A percentile compares a stretch with the other conserved stretches of the same genome.
Evolutionary conservation across 2,329 filamentous ascomycete species (phyloP).

Genomic region (Hyphodiscus sp.): DNA sequence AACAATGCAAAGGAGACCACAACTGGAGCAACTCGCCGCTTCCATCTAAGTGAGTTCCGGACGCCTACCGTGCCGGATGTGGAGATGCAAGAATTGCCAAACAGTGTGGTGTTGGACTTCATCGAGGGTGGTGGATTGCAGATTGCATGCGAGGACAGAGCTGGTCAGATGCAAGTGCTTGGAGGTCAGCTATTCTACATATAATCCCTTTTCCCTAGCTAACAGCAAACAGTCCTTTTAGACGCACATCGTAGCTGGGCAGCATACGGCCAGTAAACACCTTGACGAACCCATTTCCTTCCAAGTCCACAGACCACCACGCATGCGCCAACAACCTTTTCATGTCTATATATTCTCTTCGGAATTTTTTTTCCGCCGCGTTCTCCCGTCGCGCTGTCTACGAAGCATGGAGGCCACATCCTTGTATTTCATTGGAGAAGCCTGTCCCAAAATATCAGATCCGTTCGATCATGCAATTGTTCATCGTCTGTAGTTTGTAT

Average conservation of each 20-base stretch:
- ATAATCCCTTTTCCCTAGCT: slow-evolving; percentile 1
- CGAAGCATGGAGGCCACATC: slow-evolving; percentile 3
- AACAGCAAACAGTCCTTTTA: slow-evolving; percentile 21
- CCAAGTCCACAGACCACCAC: slow-evolving; percentile 2
- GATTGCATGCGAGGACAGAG: slow-evolving; percentile 56
- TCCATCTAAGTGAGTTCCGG: slow-evolving; percentile 79
- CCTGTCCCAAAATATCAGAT: slow-evolving; percentile 70
- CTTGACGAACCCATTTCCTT: not conserved
- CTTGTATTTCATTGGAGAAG: slow-evolving; percentile 45
- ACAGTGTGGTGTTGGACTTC: slow-evolving; percentile 65
- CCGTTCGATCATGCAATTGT: not conserved
- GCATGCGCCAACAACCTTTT: not conserved
- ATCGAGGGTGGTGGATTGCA: slow-evolving; percentile 57
- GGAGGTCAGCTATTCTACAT: slow-evolving; percentile 27
- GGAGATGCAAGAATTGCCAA: slow-evolving; percentile 85
- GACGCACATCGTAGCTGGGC: slow-evolving; percentile 25
- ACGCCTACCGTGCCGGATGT: slow-evolving; percentile 77
- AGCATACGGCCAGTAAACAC: slow-evolving; percentile 18
- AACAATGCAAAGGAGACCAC: slow-evolving; percentile 33
- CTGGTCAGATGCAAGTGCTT: slow-evolving; percentile 49
- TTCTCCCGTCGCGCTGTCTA: slow-evolving; percentile 2
- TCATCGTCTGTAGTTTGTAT: not conserved
- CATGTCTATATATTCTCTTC: not conserved
- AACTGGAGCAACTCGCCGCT: slow-evolving; percentile 63
- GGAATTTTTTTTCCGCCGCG: not conserved